A percentile compares a stretch with the other conserved stretches of the same genome.
These are phyloP conservation scores for Spirogloea muscicola DNA, from an alignment of 139 green algal species.

Conservation along the genomic window DNA sequence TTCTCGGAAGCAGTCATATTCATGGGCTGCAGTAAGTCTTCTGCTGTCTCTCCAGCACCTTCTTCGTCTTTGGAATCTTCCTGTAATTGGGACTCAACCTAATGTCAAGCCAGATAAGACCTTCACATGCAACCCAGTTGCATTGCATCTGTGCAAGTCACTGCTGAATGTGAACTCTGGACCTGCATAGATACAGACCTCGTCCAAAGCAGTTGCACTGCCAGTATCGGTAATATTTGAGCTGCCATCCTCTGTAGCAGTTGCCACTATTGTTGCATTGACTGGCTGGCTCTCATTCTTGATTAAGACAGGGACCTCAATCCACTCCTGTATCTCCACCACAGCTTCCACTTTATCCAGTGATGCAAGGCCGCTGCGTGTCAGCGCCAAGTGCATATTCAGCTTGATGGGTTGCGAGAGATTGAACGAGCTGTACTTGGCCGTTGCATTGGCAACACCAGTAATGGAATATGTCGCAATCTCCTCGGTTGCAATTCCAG, in stretches of 20 bases:
- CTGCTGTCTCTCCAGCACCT: too few species aligned
- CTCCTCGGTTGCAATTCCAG: neutral
- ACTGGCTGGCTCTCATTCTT: conserved; percentile 1
- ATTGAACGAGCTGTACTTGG: conserved; percentile 40
- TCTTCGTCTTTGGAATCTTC: too few species aligned
- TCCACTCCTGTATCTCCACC: conserved; percentile 35
- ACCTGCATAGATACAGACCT: too few species aligned
- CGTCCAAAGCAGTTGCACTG: too few species aligned
- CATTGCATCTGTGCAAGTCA: too few species aligned
- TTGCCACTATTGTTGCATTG: neutral
- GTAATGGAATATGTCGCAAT: neutral
- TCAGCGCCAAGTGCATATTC: conserved; percentile 38
- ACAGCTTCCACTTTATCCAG: conserved; percentile 43
- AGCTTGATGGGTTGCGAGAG: conserved; percentile 32
- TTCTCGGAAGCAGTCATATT: too few species aligned
- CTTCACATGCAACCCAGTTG: too few species aligned
- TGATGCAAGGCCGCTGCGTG: conserved; percentile 18
- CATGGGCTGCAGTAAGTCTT: too few species aligned
- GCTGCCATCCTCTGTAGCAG: neutral
- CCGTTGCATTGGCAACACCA: conserved; percentile 21
- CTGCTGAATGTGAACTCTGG: too few species aligned
- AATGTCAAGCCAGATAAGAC: too few species aligned
- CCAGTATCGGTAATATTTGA: too few species aligned
- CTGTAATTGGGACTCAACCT: too few species aligned
- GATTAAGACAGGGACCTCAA: conserved; percentile 20